Conservation (phyloP, 2,329 filamentous ascomycete species). For the Monilinia aucupariae region DNA sequence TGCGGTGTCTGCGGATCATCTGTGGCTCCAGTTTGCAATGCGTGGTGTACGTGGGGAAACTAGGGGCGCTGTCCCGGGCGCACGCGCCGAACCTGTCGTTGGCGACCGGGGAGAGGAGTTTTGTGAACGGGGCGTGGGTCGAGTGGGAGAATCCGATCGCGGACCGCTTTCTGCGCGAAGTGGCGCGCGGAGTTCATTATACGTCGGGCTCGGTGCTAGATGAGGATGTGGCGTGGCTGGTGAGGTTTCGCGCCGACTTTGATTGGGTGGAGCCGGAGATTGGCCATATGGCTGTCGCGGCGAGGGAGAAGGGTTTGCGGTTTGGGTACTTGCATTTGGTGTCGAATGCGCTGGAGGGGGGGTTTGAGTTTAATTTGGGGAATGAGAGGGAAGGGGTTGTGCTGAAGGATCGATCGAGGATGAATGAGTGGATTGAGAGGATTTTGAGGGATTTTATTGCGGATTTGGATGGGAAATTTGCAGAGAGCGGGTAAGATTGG, state of each 20-base stretch:
- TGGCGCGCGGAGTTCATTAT: neutral
- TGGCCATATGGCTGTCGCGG: slow-evolving; percentile 7
- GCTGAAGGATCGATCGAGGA: neutral
- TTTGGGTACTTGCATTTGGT: slow-evolving; percentile 3
- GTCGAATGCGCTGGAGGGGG: neutral
- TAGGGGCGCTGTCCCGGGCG: neutral
- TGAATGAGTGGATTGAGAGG: neutral
- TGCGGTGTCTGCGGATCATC: neutral
- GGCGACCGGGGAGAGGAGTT: neutral
- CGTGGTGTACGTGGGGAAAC: neutral
- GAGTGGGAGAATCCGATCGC: neutral
- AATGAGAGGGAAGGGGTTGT: neutral
- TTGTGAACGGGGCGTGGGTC: neutral
- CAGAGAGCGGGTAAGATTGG: rapidly evolving
- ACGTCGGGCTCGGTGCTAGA: slow-evolving; percentile 2
- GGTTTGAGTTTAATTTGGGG: slow-evolving; percentile 4
- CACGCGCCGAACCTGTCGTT: neutral
- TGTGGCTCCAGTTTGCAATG: neutral
- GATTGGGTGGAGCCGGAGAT: slow-evolving; percentile 1
- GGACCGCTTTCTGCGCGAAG: neutral
- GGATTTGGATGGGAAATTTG: neutral
- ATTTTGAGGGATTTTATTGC: neutral
- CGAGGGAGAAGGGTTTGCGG: neutral
- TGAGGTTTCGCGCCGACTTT: neutral
- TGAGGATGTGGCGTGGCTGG: neutral